Evolutionary conservation across 2,329 filamentous ascomycete species (phyloP).

Genomic region (Cercospora beticola): DNA sequence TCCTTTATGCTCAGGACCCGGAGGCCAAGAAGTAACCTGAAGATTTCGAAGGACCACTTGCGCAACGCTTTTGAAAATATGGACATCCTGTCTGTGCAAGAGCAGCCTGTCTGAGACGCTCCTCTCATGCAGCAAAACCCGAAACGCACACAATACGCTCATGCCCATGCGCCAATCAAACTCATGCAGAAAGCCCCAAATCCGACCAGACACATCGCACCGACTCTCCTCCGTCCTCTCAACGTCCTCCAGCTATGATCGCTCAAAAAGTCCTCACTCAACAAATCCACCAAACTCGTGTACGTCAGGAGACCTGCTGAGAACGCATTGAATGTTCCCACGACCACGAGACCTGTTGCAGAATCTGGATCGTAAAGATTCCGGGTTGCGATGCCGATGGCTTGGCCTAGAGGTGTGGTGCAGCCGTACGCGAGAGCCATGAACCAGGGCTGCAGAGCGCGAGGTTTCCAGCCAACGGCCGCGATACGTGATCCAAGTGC

Average conservation of each 20-base stretch:
- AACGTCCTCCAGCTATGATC: conserved; percentile 61
- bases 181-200: conserved; percentile 61
- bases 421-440: conserved; percentile 62
- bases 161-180: conserved; percentile 63
- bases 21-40: background rate
- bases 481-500: conserved; percentile 68
- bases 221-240: conserved; percentile 55
- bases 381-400: conserved; percentile 45
- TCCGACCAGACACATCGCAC: conserved; percentile 60
- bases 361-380: conserved; percentile 46
- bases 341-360: conserved; percentile 44
- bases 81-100: background rate
- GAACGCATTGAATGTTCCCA: conserved; percentile 50
- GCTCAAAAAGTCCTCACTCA: conserved; percentile 54
- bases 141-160: background rate
- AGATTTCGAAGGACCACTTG: background rate
- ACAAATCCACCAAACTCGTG: conserved; percentile 47
- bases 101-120: background rate
- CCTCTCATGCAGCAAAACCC: background rate
- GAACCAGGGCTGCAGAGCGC: conserved; percentile 69
- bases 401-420: conserved; percentile 48
- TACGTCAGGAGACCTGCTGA: conserved; percentile 48
- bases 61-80: background rate
- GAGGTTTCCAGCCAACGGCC: conserved; percentile 49
- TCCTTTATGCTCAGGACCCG: background rate